Evolutionary conservation across 768 basidiomycete species (phyloP).

Genomic region (Cystobasidium onofrii): DNA sequence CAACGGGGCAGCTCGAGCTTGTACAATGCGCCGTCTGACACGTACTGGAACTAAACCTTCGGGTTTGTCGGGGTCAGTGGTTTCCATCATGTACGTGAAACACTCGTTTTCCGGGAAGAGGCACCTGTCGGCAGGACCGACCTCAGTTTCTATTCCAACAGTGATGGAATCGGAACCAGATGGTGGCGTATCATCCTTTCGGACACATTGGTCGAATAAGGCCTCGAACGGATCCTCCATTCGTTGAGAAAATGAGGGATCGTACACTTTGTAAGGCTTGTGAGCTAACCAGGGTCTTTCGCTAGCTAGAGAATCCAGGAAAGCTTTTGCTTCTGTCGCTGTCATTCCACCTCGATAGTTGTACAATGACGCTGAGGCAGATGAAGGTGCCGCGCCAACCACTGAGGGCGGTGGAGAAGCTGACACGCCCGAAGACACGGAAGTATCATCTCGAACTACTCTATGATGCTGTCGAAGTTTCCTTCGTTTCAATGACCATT

Average conservation of each 20-base stretch:
- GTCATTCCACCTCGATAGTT: neutral
- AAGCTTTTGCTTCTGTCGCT: neutral
- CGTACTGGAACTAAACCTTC: slow-evolving; percentile 29
- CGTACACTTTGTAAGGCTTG: slow-evolving; percentile 37
- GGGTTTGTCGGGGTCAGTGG: neutral
- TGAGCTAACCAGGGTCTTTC: slow-evolving; percentile 10
- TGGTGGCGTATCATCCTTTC: slow-evolving; percentile 28
- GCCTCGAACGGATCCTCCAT: slow-evolving; percentile 37
- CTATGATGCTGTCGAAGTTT: neutral
- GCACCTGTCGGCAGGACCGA: slow-evolving; percentile 23
- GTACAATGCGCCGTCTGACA: slow-evolving; percentile 35
- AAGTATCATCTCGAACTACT: neutral
- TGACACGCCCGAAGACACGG: neutral
- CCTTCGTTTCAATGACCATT: neutral
- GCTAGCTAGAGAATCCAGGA: neutral
- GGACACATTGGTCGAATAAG: slow-evolving; percentile 33
- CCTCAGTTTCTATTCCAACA: slow-evolving; percentile 38
- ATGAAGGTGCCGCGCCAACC: neutral
- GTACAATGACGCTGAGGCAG: too few relatives aligned
- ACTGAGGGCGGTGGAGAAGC: neutral
- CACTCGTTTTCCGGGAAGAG: slow-evolving; percentile 15
- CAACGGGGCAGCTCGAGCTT: slow-evolving; percentile 32
- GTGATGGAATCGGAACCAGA: slow-evolving; percentile 30
- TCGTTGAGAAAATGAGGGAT: slow-evolving; percentile 33
- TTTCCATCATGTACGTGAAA: slow-evolving; percentile 1